A percentile compares a stretch with the other conserved stretches of the same genome.
Evolutionary conservation across 2,329 filamentous ascomycete genomes (phyloP).

Genomic region (Alternaria sp.): DNA sequence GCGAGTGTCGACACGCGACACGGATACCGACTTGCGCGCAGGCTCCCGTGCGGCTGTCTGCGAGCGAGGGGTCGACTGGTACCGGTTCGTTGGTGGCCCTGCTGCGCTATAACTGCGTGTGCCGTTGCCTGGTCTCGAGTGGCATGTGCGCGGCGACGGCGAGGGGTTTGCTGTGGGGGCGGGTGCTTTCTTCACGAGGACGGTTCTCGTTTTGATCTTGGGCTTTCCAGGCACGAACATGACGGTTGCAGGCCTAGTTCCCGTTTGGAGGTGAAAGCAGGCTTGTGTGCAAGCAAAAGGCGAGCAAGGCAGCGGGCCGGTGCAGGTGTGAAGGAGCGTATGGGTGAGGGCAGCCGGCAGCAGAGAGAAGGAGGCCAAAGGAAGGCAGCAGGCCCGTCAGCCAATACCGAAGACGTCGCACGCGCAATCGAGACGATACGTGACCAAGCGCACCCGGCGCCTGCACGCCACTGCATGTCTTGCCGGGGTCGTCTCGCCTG

Average conservation of each 20-base stretch:
- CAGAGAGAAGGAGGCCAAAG: constrained; percentile 21
- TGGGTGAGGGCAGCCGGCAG: constrained; percentile 15
- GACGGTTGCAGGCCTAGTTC: constrained; percentile 18
- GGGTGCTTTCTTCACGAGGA: constrained; percentile 42
- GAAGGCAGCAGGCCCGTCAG: constrained; percentile 27
- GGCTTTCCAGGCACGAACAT: constrained; percentile 46
- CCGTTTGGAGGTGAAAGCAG: constrained; percentile 10
- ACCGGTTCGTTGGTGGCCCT: constrained; percentile 39
- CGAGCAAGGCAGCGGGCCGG: constrained; percentile 15
- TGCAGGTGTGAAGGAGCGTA: constrained; percentile 26
- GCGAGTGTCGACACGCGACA: constrained; percentile 36
- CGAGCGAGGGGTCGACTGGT: constrained; percentile 33
- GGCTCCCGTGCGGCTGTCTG: constrained; percentile 29
- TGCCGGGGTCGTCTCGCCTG: constrained; percentile 28
- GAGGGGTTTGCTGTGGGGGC: constrained; percentile 24
- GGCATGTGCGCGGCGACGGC: constrained; percentile 21
- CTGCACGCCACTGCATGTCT: constrained; percentile 35
- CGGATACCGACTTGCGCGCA: constrained; percentile 39
- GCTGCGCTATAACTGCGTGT: constrained; percentile 26
- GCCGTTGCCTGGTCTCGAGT: constrained; percentile 19
- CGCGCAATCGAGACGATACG: constrained; percentile 25
- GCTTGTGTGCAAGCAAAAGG: constrained; percentile 13
- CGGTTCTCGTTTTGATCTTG: constrained; percentile 47
- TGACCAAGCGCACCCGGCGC: constrained; percentile 23
- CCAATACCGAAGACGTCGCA: constrained; percentile 29